A percentile compares a stretch with the other conserved stretches of the same genome.
Evolutionary conservation across 768 basidiomycete species (phyloP).

Genomic region (Tremella yokohamensis): DNA sequence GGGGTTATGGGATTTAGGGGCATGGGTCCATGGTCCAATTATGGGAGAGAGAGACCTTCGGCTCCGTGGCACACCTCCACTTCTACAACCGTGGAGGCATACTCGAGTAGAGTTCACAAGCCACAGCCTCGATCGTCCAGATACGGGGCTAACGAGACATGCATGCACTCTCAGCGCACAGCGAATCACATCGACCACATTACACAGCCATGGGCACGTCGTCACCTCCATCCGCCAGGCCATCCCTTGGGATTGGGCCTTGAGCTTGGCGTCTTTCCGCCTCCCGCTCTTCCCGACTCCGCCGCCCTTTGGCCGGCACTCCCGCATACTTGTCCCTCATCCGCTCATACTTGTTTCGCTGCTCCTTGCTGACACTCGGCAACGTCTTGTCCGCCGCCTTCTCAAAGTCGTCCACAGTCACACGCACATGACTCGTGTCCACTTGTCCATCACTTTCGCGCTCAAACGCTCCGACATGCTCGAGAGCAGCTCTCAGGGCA

Average conservation of each 20-base stretch:
- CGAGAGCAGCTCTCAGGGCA: slow-evolving; percentile 62
- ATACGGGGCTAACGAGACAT: too few relatives aligned
- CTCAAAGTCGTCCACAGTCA: slow-evolving; percentile 67
- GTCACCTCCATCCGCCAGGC: not conserved
- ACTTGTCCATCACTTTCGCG: slow-evolving; percentile 51
- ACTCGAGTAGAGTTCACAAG: too few relatives aligned
- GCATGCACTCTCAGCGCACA: too few relatives aligned
- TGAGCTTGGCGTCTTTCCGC: slow-evolving; percentile 1
- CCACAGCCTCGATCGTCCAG: too few relatives aligned
- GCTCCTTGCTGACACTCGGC: slow-evolving; percentile 77
- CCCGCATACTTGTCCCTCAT: slow-evolving; percentile 81
- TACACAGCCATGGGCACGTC: too few relatives aligned
- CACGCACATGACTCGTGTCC: slow-evolving; percentile 40
- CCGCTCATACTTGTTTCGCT: slow-evolving; percentile 77
- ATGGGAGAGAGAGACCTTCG: too few relatives aligned
- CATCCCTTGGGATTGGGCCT: too few relatives aligned
- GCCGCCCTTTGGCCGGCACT: slow-evolving; percentile 53
- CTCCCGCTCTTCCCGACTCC: slow-evolving; percentile 29
- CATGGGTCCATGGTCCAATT: too few relatives aligned
- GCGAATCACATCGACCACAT: too few relatives aligned
- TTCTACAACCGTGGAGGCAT: too few relatives aligned
- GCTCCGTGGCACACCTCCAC: too few relatives aligned
- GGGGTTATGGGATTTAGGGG: too few relatives aligned
- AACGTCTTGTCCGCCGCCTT: slow-evolving; percentile 72
- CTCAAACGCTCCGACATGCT: slow-evolving; percentile 65